These are phyloP conservation scores for Paecilomyces sp. DNA, from an alignment of 2,329 filamentous ascomycete genomes.

Conservation along the genomic window DNA sequence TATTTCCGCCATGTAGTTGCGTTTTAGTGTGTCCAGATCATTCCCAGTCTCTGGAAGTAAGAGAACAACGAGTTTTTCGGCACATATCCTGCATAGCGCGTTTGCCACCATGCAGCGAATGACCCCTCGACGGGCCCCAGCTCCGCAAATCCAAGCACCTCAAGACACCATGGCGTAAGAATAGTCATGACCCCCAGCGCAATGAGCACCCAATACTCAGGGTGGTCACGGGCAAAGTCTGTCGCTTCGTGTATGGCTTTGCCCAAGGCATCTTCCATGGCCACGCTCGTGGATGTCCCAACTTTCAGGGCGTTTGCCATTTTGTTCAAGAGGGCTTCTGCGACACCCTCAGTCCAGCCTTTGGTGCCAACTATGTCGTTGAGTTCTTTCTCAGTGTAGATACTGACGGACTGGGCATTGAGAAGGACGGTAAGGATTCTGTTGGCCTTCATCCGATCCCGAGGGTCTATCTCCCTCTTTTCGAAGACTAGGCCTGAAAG, in stretches of 20 bases:
- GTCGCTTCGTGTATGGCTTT: constrained; percentile 9
- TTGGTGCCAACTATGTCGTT: constrained; percentile 6
- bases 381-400: neutral
- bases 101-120: constrained; percentile 37
- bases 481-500: too few species aligned
- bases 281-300: constrained; percentile 8
- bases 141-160: constrained; percentile 19
- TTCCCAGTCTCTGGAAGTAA: constrained; percentile 38
- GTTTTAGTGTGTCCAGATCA: constrained; percentile 17
- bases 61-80: constrained; percentile 35
- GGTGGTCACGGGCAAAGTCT: constrained; percentile 15
- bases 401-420: neutral
- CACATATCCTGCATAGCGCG: constrained; percentile 30
- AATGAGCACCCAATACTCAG: constrained; percentile 15
- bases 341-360: constrained; percentile 10
- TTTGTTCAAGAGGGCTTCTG: constrained; percentile 7
- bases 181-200: constrained; percentile 17
- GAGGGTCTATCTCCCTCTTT: neutral
- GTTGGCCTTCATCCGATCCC: neutral
- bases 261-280: constrained; percentile 9
- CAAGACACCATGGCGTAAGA: constrained; percentile 18
- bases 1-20: too few species aligned
- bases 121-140: constrained; percentile 18
- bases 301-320: constrained; percentile 8
- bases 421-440: neutral